These are phyloP conservation scores for Ceratobasidium sp. DNA, from an alignment of 1,284 basidiomycete species.

Conservation along the genomic window DNA sequence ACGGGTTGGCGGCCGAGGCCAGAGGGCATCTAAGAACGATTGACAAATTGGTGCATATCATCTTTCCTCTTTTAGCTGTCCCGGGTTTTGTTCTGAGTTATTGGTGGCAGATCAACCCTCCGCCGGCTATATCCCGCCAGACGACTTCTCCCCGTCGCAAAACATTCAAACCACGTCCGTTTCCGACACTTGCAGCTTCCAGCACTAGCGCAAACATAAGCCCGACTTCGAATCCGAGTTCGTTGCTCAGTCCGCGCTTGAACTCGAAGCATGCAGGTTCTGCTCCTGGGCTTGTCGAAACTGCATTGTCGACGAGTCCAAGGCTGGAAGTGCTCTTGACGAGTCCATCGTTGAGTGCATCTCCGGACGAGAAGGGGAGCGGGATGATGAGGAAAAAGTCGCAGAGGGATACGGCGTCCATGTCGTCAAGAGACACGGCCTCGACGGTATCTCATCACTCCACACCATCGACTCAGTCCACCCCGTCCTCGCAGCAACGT, in stretches of 20 bases:
- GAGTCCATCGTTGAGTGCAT: no score
- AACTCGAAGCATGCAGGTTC: background rate
- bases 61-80: background rate
- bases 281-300: background rate
- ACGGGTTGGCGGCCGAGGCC: conserved; percentile 63
- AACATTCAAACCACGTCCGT: conserved; percentile 30
- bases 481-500: background rate
- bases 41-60: conserved; percentile 65
- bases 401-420: background rate
- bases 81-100: background rate
- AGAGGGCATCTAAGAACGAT: conserved; percentile 66
- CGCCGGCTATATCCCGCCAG: background rate
- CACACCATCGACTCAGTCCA: background rate
- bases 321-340: background rate
- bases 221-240: background rate
- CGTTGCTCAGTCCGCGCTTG: conserved; percentile 1
- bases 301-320: conserved; percentile 1
- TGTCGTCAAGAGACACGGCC: background rate
- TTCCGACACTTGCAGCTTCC: conserved; percentile 29
- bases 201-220: background rate
- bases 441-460: background rate
- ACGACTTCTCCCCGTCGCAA: conserved; percentile 24
- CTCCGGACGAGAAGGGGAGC: background rate
- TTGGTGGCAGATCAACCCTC: conserved; percentile 7
- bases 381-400: background rate